These are phyloP conservation scores for Dendrostoma leiphaemia DNA, from an alignment of 2,329 filamentous ascomycete species.

Conservation along the genomic window DNA sequence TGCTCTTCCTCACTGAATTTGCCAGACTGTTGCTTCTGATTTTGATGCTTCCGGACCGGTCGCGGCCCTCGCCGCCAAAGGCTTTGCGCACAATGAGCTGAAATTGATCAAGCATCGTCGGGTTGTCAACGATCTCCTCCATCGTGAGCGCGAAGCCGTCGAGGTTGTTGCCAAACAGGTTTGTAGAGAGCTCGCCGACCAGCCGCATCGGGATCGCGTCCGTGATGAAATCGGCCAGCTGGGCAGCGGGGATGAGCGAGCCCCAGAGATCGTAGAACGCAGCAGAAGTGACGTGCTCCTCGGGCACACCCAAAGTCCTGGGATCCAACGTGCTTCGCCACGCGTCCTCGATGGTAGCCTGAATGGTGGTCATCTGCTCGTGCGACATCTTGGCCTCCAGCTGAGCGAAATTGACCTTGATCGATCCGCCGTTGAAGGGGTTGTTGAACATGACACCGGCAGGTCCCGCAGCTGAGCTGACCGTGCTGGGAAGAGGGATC, in stretches of 20 bases:
- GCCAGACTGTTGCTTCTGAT: slow-evolving; percentile 19
- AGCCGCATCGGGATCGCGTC: slow-evolving; percentile 13
- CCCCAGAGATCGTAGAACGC: slow-evolving; percentile 52
- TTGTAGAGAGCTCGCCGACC: slow-evolving; percentile 33
- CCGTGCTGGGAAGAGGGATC: slow-evolving; percentile 38
- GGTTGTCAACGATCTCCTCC: slow-evolving; percentile 48
- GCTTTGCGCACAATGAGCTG: slow-evolving; percentile 36
- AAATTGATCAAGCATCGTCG: slow-evolving; percentile 49
- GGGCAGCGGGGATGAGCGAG: slow-evolving; percentile 46
- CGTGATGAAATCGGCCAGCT: slow-evolving; percentile 45
- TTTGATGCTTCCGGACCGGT: slow-evolving; percentile 9
- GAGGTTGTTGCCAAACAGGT: slow-evolving; percentile 35
- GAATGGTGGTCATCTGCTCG: slow-evolving; percentile 39
- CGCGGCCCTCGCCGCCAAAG: slow-evolving; percentile 19
- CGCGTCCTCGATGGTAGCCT: slow-evolving; percentile 38
- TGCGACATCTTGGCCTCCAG: slow-evolving; percentile 29
- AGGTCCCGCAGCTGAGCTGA: slow-evolving; percentile 2
- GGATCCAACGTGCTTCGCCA: slow-evolving; percentile 46
- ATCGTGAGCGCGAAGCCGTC: slow-evolving; percentile 37
- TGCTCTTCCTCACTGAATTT: slow-evolving; percentile 20
- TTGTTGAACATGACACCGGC: slow-evolving; percentile 21
- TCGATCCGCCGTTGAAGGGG: slow-evolving; percentile 19
- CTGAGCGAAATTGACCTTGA: slow-evolving; percentile 13
- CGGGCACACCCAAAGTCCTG: slow-evolving; percentile 34
- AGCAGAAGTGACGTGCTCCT: slow-evolving; percentile 40